Conservation (phyloP, 1,284 basidiomycete genomes). For the Fomitopsis betulina region DNA sequence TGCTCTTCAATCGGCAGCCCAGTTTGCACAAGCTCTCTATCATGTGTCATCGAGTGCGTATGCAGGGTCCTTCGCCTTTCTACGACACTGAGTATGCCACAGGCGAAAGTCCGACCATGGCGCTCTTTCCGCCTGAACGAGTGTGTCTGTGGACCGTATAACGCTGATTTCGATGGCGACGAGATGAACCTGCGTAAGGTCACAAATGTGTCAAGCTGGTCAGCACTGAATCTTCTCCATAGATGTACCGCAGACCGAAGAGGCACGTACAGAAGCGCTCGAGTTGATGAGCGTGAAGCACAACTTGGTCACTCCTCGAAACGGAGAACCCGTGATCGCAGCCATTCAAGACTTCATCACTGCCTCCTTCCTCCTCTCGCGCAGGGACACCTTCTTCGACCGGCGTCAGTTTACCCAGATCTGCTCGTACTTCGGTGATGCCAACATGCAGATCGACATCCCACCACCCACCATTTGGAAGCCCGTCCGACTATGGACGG, state of each 20-base stretch:
- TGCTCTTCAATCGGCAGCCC: conserved; percentile 98
- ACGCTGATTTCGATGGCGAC: conserved; percentile 99
- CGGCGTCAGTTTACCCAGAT: conserved; percentile 95
- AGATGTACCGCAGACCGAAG: conserved; percentile 99
- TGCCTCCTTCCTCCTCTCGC: conserved; percentile 92
- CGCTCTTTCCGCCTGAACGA: conserved; percentile 97
- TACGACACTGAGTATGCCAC: conserved; percentile 6
- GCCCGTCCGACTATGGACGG: conserved; percentile 93
- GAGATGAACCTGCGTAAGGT: conserved; percentile 95
- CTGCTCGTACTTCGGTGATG: conserved; percentile 93
- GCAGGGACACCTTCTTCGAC: conserved; percentile 91
- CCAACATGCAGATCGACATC: conserved; percentile 89
- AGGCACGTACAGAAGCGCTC: conserved; percentile 95
- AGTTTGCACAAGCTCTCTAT: conserved; percentile 98
- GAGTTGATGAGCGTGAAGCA: conserved; percentile 98
- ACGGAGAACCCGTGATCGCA: conserved; percentile 97
- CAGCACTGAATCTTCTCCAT: background rate
- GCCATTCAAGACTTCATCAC: conserved; percentile 99
- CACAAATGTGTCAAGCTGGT: background rate
- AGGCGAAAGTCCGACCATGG: conserved; percentile 95
- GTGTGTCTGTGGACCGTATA: conserved; percentile 99
- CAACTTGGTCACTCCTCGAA: conserved; percentile 95
- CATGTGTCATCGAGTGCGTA: conserved; percentile 91
- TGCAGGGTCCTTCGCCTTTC: background rate
- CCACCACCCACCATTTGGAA: conserved; percentile 96